phyloP scores from a whole-genome alignment of 2,329 filamentous ascomycete genomes.

The Mycogone perniciosa region DNA sequence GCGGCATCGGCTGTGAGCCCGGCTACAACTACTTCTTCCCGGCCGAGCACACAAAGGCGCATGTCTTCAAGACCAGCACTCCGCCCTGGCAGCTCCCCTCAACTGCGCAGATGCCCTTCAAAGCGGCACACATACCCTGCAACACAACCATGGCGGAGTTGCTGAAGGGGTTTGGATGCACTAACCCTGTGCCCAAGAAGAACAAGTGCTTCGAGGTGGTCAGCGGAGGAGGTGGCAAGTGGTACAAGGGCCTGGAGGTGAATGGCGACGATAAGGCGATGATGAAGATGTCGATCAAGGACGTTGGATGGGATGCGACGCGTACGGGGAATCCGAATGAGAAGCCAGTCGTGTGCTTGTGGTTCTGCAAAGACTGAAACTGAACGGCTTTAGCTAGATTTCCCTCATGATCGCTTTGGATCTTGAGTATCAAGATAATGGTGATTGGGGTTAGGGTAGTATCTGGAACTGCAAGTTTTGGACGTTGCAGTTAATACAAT shows the following conservation, averaged over 20 bases:
- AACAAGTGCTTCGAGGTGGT: conserved; percentile 54
- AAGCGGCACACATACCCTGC: conserved; percentile 46
- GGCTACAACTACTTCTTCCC: conserved; percentile 61
- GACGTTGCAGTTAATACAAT: no score
- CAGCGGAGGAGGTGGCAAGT: conserved; percentile 49
- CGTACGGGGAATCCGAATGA: conserved; percentile 41
- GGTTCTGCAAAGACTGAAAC: conserved; percentile 47
- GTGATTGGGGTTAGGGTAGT: no score
- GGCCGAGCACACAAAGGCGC: conserved; percentile 50
- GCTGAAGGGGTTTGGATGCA: conserved; percentile 52
- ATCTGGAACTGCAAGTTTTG: no score
- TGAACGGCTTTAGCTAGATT: not conserved
- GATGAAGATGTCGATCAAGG: conserved; percentile 44
- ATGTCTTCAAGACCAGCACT: conserved; percentile 46
- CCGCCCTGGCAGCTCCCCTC: conserved; percentile 48
- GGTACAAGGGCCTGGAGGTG: conserved; percentile 51
- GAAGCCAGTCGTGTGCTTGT: conserved; percentile 54
- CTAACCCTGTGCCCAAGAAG: conserved; percentile 42
- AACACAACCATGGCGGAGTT: conserved; percentile 50
- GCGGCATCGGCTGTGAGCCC: conserved; percentile 52
- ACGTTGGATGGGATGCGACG: conserved; percentile 53
- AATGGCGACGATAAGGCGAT: conserved; percentile 42
- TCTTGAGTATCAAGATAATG: no score
- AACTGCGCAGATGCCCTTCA: conserved; percentile 38
- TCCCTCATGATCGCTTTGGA: not conserved